These are phyloP conservation scores for Samsoniella hepiali DNA, from an alignment of 2,329 filamentous ascomycete species.

Conservation along the genomic window DNA sequence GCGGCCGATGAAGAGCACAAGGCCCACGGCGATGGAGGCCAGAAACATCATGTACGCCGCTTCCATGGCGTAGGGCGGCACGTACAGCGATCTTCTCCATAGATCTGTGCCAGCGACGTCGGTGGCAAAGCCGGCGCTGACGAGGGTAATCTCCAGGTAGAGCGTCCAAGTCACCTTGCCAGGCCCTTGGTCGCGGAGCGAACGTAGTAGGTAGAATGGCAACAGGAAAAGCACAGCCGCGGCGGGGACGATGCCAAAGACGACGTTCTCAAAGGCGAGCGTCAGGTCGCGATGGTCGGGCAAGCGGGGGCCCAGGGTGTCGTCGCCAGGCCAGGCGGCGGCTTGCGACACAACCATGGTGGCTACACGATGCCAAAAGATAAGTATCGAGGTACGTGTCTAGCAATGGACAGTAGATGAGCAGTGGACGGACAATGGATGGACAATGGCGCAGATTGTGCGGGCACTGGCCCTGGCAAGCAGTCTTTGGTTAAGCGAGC, in stretches of 20 bases:
- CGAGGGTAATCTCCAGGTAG: neutral
- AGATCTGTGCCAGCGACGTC: neutral
- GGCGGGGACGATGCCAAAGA: neutral
- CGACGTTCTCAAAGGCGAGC: slow-evolving; percentile 10
- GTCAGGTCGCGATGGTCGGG: neutral
- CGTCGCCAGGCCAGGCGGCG: neutral
- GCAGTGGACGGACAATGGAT: neutral
- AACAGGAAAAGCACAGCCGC: neutral
- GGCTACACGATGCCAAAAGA: neutral
- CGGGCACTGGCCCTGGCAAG: neutral
- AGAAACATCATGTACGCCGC: neutral
- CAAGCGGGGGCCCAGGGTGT: neutral
- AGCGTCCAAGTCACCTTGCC: neutral
- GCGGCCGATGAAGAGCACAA: neutral
- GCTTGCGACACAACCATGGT: neutral
- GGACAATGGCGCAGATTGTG: neutral
- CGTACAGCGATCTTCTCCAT: neutral
- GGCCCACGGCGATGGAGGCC: neutral
- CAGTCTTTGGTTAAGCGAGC: neutral
- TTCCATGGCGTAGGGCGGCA: neutral
- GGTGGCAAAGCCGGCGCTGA: neutral
- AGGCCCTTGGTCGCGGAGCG: neutral
- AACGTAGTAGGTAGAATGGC: neutral
- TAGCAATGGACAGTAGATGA: no score
- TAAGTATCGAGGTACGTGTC: neutral